These are phyloP conservation scores for Wickerhamiella australiensis DNA, from an alignment of 805 yeast species.

Conservation along the genomic window DNA sequence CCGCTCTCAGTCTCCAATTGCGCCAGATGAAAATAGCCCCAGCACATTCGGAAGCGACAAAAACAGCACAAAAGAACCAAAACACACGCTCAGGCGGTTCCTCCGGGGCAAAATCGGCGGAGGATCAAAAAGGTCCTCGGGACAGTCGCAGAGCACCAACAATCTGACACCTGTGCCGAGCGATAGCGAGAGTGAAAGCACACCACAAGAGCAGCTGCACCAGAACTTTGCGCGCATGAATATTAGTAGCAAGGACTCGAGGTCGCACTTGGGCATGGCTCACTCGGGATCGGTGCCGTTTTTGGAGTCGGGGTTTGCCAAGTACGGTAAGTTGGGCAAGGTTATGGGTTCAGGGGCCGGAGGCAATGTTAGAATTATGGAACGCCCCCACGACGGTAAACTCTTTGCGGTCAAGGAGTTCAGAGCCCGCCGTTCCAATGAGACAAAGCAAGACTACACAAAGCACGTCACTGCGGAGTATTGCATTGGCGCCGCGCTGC, in stretches of 20 bases:
- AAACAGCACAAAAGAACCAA: neutral
- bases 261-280: slow-evolving; percentile 2
- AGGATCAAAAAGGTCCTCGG: neutral
- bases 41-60: neutral
- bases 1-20: slow-evolving; percentile 9
- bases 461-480: slow-evolving; percentile 74
- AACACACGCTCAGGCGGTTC: slow-evolving; percentile 10
- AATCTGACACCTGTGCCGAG: slow-evolving; percentile 5
- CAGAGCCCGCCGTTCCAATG: slow-evolving; percentile 50
- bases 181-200: slow-evolving; percentile 8
- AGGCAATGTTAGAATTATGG: slow-evolving; percentile 77
- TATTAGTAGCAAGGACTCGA: neutral
- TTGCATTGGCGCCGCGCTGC: slow-evolving; percentile 63
- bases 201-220: neutral
- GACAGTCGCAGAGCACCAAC: neutral
- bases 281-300: slow-evolving; percentile 27
- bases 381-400: slow-evolving; percentile 45
- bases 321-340: slow-evolving; percentile 65
- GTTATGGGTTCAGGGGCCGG: slow-evolving; percentile 88
- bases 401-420: slow-evolving; percentile 82
- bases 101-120: slow-evolving; percentile 1
- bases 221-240: slow-evolving; percentile 1
- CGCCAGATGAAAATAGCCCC: neutral
- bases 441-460: slow-evolving; percentile 55
- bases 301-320: slow-evolving; percentile 36